A percentile compares a stretch with the other conserved stretches of the same genome.
Conservation (phyloP, 176 grass and related monocot genomes). For the Neostapfia colusana region DNA sequence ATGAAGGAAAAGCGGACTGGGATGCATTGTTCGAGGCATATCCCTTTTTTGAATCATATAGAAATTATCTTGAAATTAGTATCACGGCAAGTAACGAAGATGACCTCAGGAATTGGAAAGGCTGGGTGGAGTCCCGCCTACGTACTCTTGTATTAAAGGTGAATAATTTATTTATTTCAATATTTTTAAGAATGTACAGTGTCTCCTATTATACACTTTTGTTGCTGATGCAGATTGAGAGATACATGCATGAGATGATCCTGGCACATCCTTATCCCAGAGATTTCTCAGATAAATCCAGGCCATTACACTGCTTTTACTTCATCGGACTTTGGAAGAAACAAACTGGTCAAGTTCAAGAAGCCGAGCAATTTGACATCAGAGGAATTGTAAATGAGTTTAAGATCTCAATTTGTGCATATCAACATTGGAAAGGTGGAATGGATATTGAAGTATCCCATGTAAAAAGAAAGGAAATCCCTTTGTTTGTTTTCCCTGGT, state of each 20-base stretch:
- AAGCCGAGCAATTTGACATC: slow-evolving; percentile 81
- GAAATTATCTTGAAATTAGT: slow-evolving; percentile 76
- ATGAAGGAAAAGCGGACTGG: slow-evolving; percentile 67
- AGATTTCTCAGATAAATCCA: slow-evolving; percentile 68
- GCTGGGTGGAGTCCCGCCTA: slow-evolving; percentile 92
- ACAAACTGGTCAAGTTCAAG: slow-evolving; percentile 53
- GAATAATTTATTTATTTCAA: slow-evolving; percentile 23
- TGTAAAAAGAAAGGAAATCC: slow-evolving; percentile 78
- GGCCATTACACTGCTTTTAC: slow-evolving; percentile 64
- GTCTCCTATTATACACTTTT: slow-evolving; percentile 16
- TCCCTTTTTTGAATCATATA: slow-evolving; percentile 91
- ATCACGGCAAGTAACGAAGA: slow-evolving; percentile 75
- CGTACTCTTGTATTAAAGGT: slow-evolving; percentile 89
- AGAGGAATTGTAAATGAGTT: slow-evolving; percentile 86
- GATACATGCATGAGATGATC: slow-evolving; percentile 63
- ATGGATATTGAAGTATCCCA: slow-evolving; percentile 88
- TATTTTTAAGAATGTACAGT: slow-evolving; percentile 16
- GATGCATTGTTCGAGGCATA: slow-evolving; percentile 69
- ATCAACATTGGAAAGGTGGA: slow-evolving; percentile 56
- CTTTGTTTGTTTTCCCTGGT: slow-evolving; percentile 78
- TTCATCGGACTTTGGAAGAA: slow-evolving; percentile 87
- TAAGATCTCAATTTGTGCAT: slow-evolving; percentile 57
- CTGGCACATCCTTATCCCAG: slow-evolving; percentile 73
- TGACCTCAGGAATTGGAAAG: slow-evolving; percentile 93
- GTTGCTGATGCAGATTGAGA: slow-evolving; percentile 60